Conservation (phyloP, 2,329 filamentous ascomycete genomes). For the Monosporascus sp. region DNA sequence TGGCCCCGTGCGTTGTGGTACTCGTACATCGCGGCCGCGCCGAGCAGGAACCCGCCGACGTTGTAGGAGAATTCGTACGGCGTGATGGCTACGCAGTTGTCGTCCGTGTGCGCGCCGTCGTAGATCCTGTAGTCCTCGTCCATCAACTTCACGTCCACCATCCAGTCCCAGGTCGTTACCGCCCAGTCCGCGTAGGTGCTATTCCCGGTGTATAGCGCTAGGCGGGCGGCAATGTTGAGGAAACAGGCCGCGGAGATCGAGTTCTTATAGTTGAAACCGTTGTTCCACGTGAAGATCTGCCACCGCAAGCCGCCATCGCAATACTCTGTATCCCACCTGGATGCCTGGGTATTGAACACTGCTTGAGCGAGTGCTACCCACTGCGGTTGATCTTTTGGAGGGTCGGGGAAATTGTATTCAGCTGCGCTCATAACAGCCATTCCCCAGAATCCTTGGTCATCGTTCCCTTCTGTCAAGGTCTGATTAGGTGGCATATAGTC, state of each 20-base stretch:
- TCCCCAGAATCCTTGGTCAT: constrained; percentile 73
- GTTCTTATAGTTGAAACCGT: constrained; percentile 74
- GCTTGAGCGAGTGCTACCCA: constrained; percentile 72
- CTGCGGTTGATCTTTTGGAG: constrained; percentile 50
- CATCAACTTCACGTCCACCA: constrained; percentile 51
- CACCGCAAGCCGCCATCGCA: constrained; percentile 76
- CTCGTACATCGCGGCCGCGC: constrained; percentile 65
- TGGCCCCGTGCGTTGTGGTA: constrained; percentile 34
- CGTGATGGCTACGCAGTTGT: constrained; percentile 53
- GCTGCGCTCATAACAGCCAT: constrained; percentile 66
- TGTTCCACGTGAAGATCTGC: constrained; percentile 83
- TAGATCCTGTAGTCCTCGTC: constrained; percentile 55
- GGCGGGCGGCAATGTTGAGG: constrained; percentile 59
- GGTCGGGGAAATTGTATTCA: constrained; percentile 62
- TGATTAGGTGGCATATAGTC: constrained; percentile 77
- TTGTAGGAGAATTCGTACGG: constrained; percentile 68
- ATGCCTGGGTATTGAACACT: constrained; percentile 74
- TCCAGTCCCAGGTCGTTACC: constrained; percentile 67
- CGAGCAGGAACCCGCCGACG: constrained; percentile 59
- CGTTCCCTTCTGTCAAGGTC: constrained; percentile 64
- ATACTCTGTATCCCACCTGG: constrained; percentile 62
- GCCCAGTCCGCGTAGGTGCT: constrained; percentile 75
- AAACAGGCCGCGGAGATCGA: constrained; percentile 59
- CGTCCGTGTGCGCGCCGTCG: constrained; percentile 53
- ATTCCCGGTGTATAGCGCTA: constrained; percentile 75